Evolutionary conservation across 495 filamentous ascomycete species (phyloP), one percentile per base, ranked within the genome.

Genomic region (Xylaria grammica): DNA sequence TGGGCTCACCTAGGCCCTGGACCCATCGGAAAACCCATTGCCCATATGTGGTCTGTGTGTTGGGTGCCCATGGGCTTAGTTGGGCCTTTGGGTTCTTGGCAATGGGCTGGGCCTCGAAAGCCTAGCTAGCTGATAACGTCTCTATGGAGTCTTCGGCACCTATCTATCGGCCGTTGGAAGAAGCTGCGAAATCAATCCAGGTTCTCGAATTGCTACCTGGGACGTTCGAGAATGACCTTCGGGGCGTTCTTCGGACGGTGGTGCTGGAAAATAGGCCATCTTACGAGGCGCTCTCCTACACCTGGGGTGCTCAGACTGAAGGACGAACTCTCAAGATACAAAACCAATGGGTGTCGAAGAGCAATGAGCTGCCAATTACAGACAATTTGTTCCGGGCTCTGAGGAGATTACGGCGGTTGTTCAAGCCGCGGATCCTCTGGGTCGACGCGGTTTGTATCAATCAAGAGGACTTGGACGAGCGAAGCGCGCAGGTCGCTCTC

Each of bases 401-500:
- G 24, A 27, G 15, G 19, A 34, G 51, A 42, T 42, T 62, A 6
- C 60, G 60, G 9, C 15, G 30, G 15, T 48, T n/a, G 24, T 44
- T 36, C 4, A 42, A 48, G 15, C 2, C 27, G 22, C 20, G 34
- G 34, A 17, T 42, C 0, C 20, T 68, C 1, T 65, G 62, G 50
- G 50, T 52, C 50, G 50, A 52, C 9, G 50, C 50, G 2, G 29
- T 52, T 8, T 52, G 50, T 22, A 68, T 68, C 51, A 68, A 68
- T 52, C 66, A 68, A 55, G 36, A 27, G 1, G 34, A 68, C 38
- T 34, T 53, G 9, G 36, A 44, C n/a, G 66, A 68, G 44, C 62
- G 62, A 34, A 64, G 56, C 42, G 45, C 52, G 24, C 66, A 68
- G 36, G 53, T 68, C 15, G 8, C 36, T 17, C 19, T 65, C 1